Evolutionary conservation across 2,329 filamentous ascomycete genomes (phyloP).

Genomic region (Pseudocercospora musae): DNA sequence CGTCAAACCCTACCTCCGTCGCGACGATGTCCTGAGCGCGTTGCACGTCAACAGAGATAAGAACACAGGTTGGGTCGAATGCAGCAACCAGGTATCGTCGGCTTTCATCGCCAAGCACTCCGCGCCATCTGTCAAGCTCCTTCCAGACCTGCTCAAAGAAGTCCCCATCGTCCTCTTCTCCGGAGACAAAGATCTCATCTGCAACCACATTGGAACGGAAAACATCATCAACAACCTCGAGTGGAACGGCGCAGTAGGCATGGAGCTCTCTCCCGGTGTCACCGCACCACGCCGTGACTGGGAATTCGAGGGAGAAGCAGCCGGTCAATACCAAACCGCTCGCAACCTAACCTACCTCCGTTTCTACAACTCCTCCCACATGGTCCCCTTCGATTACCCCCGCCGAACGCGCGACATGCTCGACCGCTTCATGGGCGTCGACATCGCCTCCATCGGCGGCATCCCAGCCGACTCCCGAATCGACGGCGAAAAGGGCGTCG

Average conservation of each 20-base stretch:
- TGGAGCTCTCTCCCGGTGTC: conserved; percentile 80
- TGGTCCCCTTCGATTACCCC: conserved; percentile 94
- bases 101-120: conserved; percentile 71
- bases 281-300: conserved; percentile 91
- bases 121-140: conserved; percentile 66
- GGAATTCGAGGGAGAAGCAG: conserved; percentile 84
- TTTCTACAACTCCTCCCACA: conserved; percentile 94
- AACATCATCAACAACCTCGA: conserved; percentile 82
- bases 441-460: conserved; percentile 85
- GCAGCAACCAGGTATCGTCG: conserved; percentile 71
- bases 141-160: conserved; percentile 74
- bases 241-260: conserved; percentile 89
- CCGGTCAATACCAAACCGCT: conserved; percentile 90
- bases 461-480: conserved; percentile 73
- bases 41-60: conserved; percentile 81
- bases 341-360: conserved; percentile 93
- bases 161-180: conserved; percentile 85
- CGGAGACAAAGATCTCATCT: conserved; percentile 90
- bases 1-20: conserved; percentile 81
- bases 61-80: conserved; percentile 86
- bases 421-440: conserved; percentile 90
- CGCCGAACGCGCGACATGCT: conserved; percentile 91
- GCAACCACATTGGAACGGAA: conserved; percentile 94
- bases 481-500: conserved; percentile 77
- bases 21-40: conserved; percentile 71